Conservation (phyloP, 345 rosid species). For the Corchorus capsularis region DNA sequence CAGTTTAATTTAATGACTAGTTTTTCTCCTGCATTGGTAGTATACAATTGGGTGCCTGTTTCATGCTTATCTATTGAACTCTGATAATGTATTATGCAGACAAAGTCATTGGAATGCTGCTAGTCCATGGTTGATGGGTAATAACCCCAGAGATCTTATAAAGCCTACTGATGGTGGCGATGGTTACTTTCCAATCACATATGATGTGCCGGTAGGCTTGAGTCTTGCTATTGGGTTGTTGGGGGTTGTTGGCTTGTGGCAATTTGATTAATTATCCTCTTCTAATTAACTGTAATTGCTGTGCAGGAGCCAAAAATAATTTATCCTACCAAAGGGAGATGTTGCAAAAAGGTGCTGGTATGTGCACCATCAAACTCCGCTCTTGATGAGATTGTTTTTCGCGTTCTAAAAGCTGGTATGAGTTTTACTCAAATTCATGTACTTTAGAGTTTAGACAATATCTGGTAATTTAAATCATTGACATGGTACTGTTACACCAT, state of each 20-base stretch:
- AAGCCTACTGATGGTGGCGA: constrained; percentile 89
- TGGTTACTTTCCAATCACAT: constrained; percentile 86
- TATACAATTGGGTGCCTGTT: too few relatives aligned
- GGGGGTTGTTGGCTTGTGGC: too few relatives aligned
- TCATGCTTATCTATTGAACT: constrained; percentile 6
- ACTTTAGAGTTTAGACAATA: background rate
- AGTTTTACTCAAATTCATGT: constrained; percentile 17
- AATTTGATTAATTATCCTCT: constrained; percentile 12
- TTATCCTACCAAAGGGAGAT: constrained; percentile 64
- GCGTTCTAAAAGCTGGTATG: constrained; percentile 77
- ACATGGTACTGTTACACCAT: background rate
- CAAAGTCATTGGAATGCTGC: constrained; percentile 72
- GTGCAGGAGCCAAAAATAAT: constrained; percentile 93
- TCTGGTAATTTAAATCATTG: background rate
- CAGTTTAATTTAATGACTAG: too few relatives aligned
- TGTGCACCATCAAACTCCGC: constrained; percentile 99
- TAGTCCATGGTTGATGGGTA: constrained; percentile 81
- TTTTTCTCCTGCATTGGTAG: too few relatives aligned
- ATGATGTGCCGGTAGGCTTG: constrained; percentile 77
- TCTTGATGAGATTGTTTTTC: constrained; percentile 91
- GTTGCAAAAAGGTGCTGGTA: constrained; percentile 76
- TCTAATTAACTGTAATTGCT: constrained; percentile 21
- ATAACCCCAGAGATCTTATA: constrained; percentile 78
- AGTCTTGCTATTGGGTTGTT: constrained; percentile 2
- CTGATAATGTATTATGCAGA: constrained; percentile 38